These are phyloP conservation scores for Chromosphaera perkinsii DNA, from an alignment of 208 protist species.

Conservation along the genomic window DNA sequence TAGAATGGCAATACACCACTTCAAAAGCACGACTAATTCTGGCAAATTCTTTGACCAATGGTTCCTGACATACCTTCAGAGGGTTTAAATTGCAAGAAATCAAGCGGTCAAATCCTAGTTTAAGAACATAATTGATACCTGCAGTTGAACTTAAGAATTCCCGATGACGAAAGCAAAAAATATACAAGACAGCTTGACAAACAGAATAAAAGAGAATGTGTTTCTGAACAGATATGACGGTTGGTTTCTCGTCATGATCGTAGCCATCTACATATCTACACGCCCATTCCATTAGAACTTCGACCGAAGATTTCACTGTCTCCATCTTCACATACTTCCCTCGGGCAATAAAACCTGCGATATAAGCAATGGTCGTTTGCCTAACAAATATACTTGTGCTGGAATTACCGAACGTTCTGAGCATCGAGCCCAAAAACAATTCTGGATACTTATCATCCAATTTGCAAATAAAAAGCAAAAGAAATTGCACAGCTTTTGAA, in stretches of 20 bases:
- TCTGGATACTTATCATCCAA: neutral
- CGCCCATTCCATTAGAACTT: neutral
- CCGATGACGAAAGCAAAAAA: conserved; percentile 6
- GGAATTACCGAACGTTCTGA: neutral
- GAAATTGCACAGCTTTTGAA: conserved; percentile 11
- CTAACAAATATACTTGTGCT: neutral
- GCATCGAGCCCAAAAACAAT: conserved; percentile 14
- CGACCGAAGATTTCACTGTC: neutral
- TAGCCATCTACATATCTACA: neutral
- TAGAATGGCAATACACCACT: conserved; percentile 17
- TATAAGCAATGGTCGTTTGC: neutral
- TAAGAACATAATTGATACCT: neutral
- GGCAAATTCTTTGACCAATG: conserved; percentile 22
- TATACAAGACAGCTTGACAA: conserved; percentile 18
- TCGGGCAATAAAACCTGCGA: neutral
- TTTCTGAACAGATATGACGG: neutral
- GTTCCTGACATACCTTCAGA: neutral
- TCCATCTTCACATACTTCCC: neutral
- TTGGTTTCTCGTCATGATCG: neutral
- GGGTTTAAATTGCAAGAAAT: conserved; percentile 11
- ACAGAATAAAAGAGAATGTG: conserved; percentile 15
- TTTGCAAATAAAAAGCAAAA: conserved; percentile 16
- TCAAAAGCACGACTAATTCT: neutral
- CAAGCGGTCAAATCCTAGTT: conserved; percentile 9
- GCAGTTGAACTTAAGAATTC: neutral